These are phyloP conservation scores for Primulina huaijiensis DNA, from an alignment of 257 asterid genomes.

Conservation along the genomic window DNA sequence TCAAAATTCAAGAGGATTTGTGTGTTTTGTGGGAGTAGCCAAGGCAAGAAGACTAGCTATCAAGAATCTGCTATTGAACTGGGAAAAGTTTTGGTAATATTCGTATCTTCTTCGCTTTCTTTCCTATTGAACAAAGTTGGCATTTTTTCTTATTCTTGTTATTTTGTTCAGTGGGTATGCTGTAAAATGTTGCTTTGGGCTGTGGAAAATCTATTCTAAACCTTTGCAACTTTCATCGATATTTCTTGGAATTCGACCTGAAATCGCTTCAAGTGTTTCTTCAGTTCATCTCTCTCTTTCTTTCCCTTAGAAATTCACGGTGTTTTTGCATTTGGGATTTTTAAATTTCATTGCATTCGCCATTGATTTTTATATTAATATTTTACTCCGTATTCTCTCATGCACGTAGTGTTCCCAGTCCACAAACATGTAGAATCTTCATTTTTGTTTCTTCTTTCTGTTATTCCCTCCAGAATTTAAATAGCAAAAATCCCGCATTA, in stretches of 20 bases:
- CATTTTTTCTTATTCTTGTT: too few species aligned
- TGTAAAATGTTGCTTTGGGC: background rate
- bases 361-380: background rate
- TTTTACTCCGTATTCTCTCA: background rate
- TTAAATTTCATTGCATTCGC: background rate
- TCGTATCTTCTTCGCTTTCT: background rate
- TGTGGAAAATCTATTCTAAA: background rate
- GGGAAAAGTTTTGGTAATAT: background rate
- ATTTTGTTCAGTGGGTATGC: background rate
- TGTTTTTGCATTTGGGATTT: background rate
- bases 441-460: background rate
- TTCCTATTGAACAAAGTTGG: background rate
- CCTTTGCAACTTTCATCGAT: background rate
- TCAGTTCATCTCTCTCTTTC: background rate
- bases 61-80: slow-evolving; percentile 1
- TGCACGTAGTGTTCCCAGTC: background rate
- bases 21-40: slow-evolving; percentile 17
- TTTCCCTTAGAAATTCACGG: background rate
- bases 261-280: background rate
- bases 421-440: background rate
- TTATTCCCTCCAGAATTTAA: background rate
- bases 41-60: slow-evolving; percentile 8
- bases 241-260: background rate
- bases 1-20: slow-evolving; percentile 6
- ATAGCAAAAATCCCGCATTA: background rate